A percentile compares a stretch with the other conserved stretches of the same genome.
Evolutionary conservation across 768 basidiomycete genomes (phyloP).

Genomic region (Hortiboletus flavorubellus): DNA sequence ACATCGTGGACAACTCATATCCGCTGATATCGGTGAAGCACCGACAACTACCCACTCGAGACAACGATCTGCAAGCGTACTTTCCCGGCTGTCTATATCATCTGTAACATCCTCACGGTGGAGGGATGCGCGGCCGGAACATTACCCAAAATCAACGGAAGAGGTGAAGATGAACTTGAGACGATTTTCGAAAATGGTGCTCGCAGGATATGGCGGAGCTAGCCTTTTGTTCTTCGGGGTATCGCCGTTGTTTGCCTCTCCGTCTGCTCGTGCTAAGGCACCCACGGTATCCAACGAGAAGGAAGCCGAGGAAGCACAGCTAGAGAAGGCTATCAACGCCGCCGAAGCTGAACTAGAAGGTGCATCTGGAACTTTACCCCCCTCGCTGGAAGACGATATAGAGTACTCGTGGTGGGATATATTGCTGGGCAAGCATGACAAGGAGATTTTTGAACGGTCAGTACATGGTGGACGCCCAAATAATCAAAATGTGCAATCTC

Average conservation of each 20-base stretch:
- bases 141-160: conserved; percentile 32
- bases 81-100: conserved; percentile 24
- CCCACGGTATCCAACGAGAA: conserved; percentile 39
- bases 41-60: conserved; percentile 31
- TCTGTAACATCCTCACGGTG: conserved; percentile 26
- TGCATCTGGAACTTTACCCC: conserved; percentile 30
- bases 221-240: conserved; percentile 80
- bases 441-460: conserved; percentile 76
- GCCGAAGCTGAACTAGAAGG: conserved; percentile 61
- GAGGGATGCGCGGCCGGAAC: conserved; percentile 24
- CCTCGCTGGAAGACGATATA: conserved; percentile 20
- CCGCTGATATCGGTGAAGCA: conserved; percentile 76
- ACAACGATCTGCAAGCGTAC: conserved; percentile 29
- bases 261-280: conserved; percentile 22
- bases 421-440: conserved; percentile 74
- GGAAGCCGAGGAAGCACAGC: conserved; percentile 55
- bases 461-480: conserved; percentile 28
- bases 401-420: conserved; percentile 84
- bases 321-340: conserved; percentile 65
- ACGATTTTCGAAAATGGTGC: conserved; percentile 75
- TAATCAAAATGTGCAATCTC: conserved; percentile 28
- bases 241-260: conserved; percentile 31
- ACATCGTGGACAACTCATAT: conserved; percentile 67
- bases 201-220: conserved; percentile 84
- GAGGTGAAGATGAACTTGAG: conserved; percentile 71